These are phyloP conservation scores for Penicillium verhagenii DNA, from an alignment of 495 filamentous ascomycete genomes.

Conservation along the genomic window DNA sequence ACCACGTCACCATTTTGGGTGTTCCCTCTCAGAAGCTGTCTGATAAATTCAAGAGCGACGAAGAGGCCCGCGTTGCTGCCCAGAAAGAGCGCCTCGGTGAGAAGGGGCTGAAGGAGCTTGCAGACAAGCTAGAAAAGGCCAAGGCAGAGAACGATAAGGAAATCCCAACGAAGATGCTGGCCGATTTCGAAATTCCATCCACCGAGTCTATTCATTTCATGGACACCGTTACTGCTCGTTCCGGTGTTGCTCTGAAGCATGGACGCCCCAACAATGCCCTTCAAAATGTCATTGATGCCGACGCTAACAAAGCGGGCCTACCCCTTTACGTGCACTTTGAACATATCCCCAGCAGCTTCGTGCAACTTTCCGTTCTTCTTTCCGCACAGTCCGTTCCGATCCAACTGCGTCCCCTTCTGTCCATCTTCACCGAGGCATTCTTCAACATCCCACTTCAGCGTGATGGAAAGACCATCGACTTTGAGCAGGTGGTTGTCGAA, in stretches of 20 bases:
- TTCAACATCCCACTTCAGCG: conserved; percentile 85
- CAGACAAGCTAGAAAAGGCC: conserved; percentile 72
- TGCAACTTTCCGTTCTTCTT: conserved; percentile 73
- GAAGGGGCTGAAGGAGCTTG: conserved; percentile 66
- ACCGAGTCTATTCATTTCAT: conserved; percentile 92
- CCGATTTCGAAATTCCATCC: conserved; percentile 75
- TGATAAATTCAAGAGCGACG: conserved; percentile 69
- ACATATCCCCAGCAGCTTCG: conserved; percentile 85
- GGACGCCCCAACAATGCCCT: conserved; percentile 64
- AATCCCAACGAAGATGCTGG: conserved; percentile 74
- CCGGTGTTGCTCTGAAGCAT: conserved; percentile 71
- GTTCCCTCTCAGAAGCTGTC: conserved; percentile 71
- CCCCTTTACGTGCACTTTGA: conserved; percentile 98
- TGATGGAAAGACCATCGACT: conserved; percentile 76
- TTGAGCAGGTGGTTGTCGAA: conserved; percentile 86
- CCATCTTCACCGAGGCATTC: conserved; percentile 85
- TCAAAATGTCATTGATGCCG: conserved; percentile 75
- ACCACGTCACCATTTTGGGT: conserved; percentile 86
- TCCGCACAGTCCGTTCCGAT: conserved; percentile 72
- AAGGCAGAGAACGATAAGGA: conserved; percentile 80
- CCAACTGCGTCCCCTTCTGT: conserved; percentile 74
- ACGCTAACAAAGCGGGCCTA: conserved; percentile 47
- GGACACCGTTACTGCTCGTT: conserved; percentile 79
- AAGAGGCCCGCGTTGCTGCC: conserved; percentile 53
- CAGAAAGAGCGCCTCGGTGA: conserved; percentile 63